A percentile compares a stretch with the other conserved stretches of the same genome.
These are phyloP conservation scores for Epichloe elymi DNA, from an alignment of 2,329 filamentous ascomycete genomes.

Conservation along the genomic window DNA sequence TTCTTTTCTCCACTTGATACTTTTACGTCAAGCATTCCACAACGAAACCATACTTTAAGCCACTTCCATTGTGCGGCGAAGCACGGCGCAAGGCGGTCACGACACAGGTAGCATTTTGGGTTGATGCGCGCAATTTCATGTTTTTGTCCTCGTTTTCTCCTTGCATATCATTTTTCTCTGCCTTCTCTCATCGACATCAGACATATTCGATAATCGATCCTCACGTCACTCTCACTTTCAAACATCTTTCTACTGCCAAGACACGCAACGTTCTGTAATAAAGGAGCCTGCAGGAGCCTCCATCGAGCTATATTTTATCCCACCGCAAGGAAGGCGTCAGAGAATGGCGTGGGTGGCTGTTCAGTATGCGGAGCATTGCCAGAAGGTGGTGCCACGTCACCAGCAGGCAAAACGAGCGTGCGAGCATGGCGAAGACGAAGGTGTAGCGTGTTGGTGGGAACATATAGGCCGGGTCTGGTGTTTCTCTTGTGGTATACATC, in stretches of 20 bases:
- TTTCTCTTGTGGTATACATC: conserved; percentile 19
- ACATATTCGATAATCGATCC: not conserved
- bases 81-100: conserved; percentile 25
- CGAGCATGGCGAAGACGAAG: conserved; percentile 1
- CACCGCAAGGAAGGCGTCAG: not conserved
- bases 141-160: conserved; percentile 14
- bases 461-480: conserved; percentile 14
- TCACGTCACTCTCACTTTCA: not conserved
- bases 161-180: conserved; percentile 13
- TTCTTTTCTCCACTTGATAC: conserved; percentile 3
- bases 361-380: not conserved
- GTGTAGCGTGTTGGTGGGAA: conserved; percentile 5
- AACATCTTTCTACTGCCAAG: not conserved
- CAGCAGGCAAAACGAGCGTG: conserved; percentile 3
- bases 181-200: conserved; percentile 4
- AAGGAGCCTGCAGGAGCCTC: not conserved
- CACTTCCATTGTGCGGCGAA: conserved; percentile 25
- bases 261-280: conserved; percentile 3
- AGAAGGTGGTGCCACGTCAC: not conserved
- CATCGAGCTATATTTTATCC: not conserved
- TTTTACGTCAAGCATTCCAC: conserved; percentile 21
- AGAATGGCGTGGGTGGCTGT: not conserved
- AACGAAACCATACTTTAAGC: conserved; percentile 21
- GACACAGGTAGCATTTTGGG: conserved; percentile 23
- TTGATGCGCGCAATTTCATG: conserved; percentile 14